phyloP scores from a whole-genome alignment of 2,329 filamentous ascomycete species.

The Lachnellula arida region DNA sequence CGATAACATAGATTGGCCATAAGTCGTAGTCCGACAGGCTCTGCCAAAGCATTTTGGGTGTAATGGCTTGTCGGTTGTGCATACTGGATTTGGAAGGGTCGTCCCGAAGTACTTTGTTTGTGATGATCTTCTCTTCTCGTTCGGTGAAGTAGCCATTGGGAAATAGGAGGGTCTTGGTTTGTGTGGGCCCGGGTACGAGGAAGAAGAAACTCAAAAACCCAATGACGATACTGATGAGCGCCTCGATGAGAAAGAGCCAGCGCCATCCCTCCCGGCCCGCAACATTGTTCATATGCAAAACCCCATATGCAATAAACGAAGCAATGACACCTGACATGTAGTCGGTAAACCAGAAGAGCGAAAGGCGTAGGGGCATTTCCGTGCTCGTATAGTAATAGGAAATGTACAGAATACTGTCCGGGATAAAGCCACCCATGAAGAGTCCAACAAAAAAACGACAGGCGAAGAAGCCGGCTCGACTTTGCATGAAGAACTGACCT shows the following conservation, averaged over 20 bases:
- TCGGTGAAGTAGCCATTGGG: constrained; percentile 61
- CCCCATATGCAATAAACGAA: constrained; percentile 55
- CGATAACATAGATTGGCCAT: constrained; percentile 49
- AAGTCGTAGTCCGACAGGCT: constrained; percentile 55
- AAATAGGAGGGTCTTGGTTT: constrained; percentile 50
- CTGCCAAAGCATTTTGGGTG: constrained; percentile 45
- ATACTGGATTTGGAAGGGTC: constrained; percentile 48
- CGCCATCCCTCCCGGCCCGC: constrained; percentile 50
- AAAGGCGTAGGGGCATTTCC: constrained; percentile 62
- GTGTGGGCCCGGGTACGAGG: constrained; percentile 56
- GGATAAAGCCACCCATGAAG: constrained; percentile 52
- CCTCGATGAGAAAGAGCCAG: constrained; percentile 54
- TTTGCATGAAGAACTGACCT: constrained; percentile 41
- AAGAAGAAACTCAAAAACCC: constrained; percentile 50
- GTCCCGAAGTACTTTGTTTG: constrained; percentile 54
- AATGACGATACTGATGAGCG: constrained; percentile 48
- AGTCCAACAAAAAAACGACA: constrained; percentile 35
- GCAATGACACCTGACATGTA: constrained; percentile 28
- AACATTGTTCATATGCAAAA: constrained; percentile 46
- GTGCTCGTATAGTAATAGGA: constrained; percentile 71
- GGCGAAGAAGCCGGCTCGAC: constrained; percentile 39
- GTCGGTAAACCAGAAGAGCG: constrained; percentile 67
- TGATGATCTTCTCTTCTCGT: constrained; percentile 61
- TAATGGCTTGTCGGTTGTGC: constrained; percentile 56
- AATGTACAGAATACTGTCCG: constrained; percentile 61